phyloP scores from a whole-genome alignment of 164 flowering plant genomes.

The Vitis rupestris region DNA sequence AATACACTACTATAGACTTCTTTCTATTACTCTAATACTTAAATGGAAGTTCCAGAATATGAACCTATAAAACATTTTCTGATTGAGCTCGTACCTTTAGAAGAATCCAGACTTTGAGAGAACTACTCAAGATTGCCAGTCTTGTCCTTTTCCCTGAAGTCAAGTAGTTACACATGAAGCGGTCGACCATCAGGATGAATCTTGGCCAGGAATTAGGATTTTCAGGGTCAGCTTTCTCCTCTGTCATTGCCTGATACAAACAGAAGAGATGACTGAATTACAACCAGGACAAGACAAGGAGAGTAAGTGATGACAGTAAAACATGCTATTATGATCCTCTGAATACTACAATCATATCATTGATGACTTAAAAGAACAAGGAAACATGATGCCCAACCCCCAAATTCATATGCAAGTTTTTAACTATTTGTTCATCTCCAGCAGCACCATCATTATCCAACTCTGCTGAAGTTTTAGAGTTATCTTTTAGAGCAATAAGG shows the following conservation, averaged over 20 bases:
- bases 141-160: slow-evolving; percentile 83
- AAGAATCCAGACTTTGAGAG: slow-evolving; percentile 92
- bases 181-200: slow-evolving; percentile 76
- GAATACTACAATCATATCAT: too few relatives aligned
- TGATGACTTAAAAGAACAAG: too few relatives aligned
- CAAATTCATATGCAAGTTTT: not conserved
- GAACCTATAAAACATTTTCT: not conserved
- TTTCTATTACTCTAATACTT: too few relatives aligned
- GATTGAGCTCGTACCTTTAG: slow-evolving; percentile 54
- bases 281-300: not conserved
- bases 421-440: not conserved
- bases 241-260: slow-evolving; percentile 53
- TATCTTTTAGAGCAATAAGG: not conserved
- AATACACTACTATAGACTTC: too few relatives aligned
- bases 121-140: slow-evolving; percentile 79
- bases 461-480: not conserved
- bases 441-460: not conserved
- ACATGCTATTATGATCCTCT: not conserved
- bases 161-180: slow-evolving; percentile 71
- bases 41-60: too few relatives aligned
- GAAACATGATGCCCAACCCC: not conserved
- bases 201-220: slow-evolving; percentile 89
- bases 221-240: slow-evolving; percentile 53
- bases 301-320: not conserved
- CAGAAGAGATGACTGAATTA: not conserved